Evolutionary conservation across 768 basidiomycete genomes (phyloP).

Genomic region (Lentinula lateritia): DNA sequence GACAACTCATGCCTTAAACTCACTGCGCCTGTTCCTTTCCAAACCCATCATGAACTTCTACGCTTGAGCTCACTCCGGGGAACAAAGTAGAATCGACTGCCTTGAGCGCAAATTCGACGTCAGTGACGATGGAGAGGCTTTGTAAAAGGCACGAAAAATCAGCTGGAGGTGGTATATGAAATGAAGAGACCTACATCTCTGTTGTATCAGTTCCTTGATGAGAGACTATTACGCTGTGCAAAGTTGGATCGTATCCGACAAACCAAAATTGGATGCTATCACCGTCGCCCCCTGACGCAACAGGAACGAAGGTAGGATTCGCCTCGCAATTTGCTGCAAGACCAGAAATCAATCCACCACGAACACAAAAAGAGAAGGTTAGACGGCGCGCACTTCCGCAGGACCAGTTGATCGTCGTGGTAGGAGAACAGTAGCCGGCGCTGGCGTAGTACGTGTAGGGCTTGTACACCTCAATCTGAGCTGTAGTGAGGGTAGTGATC

Average conservation of each 20-base stretch:
- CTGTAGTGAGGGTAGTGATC: not conserved
- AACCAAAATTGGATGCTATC: slow-evolving; percentile 40
- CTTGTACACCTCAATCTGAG: slow-evolving; percentile 23
- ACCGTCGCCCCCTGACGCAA: slow-evolving; percentile 45
- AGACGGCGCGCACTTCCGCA: slow-evolving; percentile 29
- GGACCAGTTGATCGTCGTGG: slow-evolving; percentile 29
- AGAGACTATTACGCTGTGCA: slow-evolving; percentile 26
- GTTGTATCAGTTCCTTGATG: slow-evolving; percentile 30
- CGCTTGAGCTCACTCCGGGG: slow-evolving; percentile 37
- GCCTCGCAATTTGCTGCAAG: slow-evolving; percentile 29
- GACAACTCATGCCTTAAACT: slow-evolving; percentile 14
- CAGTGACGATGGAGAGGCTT: slow-evolving; percentile 30
- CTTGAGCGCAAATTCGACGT: slow-evolving; percentile 30
- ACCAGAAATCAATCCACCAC: not conserved
- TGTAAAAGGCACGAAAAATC: not conserved
- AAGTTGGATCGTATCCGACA: slow-evolving; percentile 43
- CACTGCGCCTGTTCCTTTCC: slow-evolving; percentile 37
- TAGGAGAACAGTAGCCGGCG: slow-evolving; percentile 23
- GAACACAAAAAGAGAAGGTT: not conserved
- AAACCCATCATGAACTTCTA: slow-evolving; percentile 47
- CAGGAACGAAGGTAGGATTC: slow-evolving; percentile 35
- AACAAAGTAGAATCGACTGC: slow-evolving; percentile 36
- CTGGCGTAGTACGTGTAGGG: slow-evolving; percentile 33
- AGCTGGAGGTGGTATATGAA: too few relatives aligned
- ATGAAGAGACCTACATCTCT: slow-evolving; percentile 17